Evolutionary conservation across 352 stramenopile species (phyloP), one percentile per base, ranked within the genome.

Genomic region (Pythium insidiosum): DNA sequence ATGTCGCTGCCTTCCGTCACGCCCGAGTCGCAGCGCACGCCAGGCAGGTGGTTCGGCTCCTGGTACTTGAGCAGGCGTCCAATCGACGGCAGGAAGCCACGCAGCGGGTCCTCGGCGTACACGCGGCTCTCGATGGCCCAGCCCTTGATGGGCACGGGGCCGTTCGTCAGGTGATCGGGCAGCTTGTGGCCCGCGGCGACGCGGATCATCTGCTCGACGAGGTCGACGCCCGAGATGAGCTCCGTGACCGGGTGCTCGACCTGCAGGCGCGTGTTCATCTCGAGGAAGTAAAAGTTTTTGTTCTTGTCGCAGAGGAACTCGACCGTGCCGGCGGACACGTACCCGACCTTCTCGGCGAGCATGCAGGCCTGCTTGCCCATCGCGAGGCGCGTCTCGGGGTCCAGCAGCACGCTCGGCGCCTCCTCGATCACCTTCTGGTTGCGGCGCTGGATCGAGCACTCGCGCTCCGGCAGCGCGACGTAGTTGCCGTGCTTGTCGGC

Each of bases 231-330:
- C 0, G 83, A 96, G 58, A 97, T 89, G 43, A 95, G 74, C 66
- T 97, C 88, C 5, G 88, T 96, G 29, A 97, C 85, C 1, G 84
- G 84, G 51, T 97, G 88, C 55, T 97, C 84, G 13, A 97, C 90
- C 65, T 97, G 90, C n/a, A 97, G 64, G 19, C 90, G 86, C 26
- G 90, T 97, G 76, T 97, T 97, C 88, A 97, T 97, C 57, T 97
- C 91, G 82, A 97, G 95, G 48, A 97, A 97, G 56, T 96, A 97
- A 50, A 97, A 97, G 20, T 73, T 83, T 46, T 93, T 78, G 51
- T 89, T 72, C 28, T 89, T 69, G 58, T 97, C 90, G 35, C 95
- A 49, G 19, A 97, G 68, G 55, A 97, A 97, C 65, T 97, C 90
- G 25, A 97, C 90, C 10, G 90, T 97, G 31, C 90, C 95, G 0